Evolutionary conservation across 2,329 filamentous ascomycete species (phyloP).

Genomic region (Zymoseptoria crescenta): DNA sequence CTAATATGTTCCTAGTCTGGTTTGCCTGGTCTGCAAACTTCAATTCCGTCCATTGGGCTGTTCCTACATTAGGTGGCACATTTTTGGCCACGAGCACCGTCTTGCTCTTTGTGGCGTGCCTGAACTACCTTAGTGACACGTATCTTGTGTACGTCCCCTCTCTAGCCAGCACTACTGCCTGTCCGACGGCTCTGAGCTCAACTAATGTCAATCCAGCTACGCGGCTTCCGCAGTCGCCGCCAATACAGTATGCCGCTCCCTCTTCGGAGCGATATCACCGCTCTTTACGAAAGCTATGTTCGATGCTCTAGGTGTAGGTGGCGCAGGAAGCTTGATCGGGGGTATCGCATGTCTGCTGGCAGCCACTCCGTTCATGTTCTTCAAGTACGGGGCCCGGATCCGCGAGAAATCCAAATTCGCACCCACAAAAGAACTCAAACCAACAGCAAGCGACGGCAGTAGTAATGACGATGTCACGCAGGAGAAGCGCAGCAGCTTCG

Average conservation of each 20-base stretch:
- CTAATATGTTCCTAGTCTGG: conserved; percentile 14
- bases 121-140: conserved; percentile 45
- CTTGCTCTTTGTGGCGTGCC: conserved; percentile 44
- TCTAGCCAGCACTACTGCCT: not conserved
- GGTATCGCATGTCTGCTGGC: conserved; percentile 34
- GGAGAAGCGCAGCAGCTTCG: not conserved
- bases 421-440: conserved; percentile 4
- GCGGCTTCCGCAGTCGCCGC: conserved; percentile 21
- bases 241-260: conserved; percentile 24
- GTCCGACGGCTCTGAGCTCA: too few relatives aligned
- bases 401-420: conserved; percentile 12
- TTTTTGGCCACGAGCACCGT: conserved; percentile 36
- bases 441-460: not conserved
- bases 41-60: conserved; percentile 39
- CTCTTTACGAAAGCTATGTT: conserved; percentile 20
- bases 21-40: conserved; percentile 33
- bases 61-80: conserved; percentile 38
- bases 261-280: conserved; percentile 24
- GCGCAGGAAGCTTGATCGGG: conserved; percentile 35
- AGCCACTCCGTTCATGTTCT: conserved; percentile 24
- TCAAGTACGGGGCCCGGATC: conserved; percentile 10
- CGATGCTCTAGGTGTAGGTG: conserved; percentile 24
- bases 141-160: conserved; percentile 35
- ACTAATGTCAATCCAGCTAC: not conserved
- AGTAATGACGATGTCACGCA: not conserved